These are phyloP conservation scores for Sclerotinia borealis DNA, from an alignment of 2,329 filamentous ascomycete species.

Conservation along the genomic window DNA sequence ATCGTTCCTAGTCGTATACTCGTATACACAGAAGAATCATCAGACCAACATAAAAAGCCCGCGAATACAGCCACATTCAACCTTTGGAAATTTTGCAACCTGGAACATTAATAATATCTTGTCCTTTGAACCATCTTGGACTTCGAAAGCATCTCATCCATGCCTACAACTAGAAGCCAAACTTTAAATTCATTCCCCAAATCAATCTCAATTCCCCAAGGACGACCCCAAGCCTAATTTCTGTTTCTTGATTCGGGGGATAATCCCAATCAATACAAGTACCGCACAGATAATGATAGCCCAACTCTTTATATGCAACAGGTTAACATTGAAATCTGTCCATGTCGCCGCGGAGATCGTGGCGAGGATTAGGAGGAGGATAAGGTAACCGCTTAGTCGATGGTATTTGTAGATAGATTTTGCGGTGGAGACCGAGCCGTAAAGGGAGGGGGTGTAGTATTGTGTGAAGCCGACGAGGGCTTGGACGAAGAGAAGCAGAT, in stretches of 20 bases:
- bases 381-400: conserved; percentile 66
- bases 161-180: not conserved
- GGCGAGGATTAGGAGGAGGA: conserved; percentile 63
- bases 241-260: conserved; percentile 71
- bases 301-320: conserved; percentile 72
- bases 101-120: too few species aligned
- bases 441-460: conserved; percentile 67
- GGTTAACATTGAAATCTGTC: conserved; percentile 66
- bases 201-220: not conserved
- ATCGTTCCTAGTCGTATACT: too few species aligned
- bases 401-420: conserved; percentile 90
- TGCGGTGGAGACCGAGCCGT: conserved; percentile 72
- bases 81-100: too few species aligned
- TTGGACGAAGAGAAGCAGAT: conserved; percentile 65
- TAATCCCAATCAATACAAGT: conserved; percentile 64
- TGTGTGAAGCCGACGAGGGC: conserved; percentile 75
- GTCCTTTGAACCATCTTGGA: too few species aligned
- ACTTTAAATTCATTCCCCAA: not conserved
- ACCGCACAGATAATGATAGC: conserved; percentile 59
- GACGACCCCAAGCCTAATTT: conserved; percentile 61
- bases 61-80: too few species aligned
- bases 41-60: too few species aligned
- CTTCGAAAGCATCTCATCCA: too few species aligned
- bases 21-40: too few species aligned
- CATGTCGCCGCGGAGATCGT: conserved; percentile 70